phyloP scores from a whole-genome alignment of 305 asterid genomes.

The Fraxinus floribunda region DNA sequence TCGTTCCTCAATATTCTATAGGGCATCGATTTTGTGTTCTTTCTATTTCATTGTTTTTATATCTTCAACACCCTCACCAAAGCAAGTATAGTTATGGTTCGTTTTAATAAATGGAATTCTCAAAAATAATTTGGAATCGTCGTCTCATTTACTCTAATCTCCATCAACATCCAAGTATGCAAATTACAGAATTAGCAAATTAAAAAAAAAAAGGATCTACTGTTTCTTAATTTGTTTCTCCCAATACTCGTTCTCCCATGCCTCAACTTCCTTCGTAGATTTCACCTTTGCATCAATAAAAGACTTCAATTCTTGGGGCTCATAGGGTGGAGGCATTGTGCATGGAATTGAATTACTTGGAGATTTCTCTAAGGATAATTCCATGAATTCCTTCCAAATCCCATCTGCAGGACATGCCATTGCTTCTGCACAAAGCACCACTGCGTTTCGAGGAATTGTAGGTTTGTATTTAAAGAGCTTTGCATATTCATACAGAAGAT shows the following conservation, averaged over 20 bases:
- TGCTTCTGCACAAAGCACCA: slow-evolving; percentile 62
- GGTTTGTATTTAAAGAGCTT: slow-evolving; percentile 74
- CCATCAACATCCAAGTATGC: neutral
- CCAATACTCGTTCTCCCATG: slow-evolving; percentile 65
- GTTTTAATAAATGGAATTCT: neutral
- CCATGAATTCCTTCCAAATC: slow-evolving; percentile 63
- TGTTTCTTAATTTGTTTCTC: slow-evolving; percentile 34
- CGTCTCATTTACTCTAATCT: neutral
- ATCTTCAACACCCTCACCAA: neutral
- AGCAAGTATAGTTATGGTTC: neutral
- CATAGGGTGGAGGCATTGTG: slow-evolving; percentile 65
- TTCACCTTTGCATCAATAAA: slow-evolving; percentile 41
- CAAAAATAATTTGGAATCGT: neutral
- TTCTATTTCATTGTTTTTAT: neutral
- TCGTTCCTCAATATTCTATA: neutral
- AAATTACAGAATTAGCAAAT: neutral
- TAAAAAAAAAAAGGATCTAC: neutral
- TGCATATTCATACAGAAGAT: slow-evolving; percentile 64
- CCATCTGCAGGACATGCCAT: slow-evolving; percentile 59
- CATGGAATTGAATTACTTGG: slow-evolving; percentile 65
- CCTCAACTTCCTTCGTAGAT: slow-evolving; percentile 55
- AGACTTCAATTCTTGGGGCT: slow-evolving; percentile 42
- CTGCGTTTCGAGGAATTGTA: slow-evolving; percentile 46
- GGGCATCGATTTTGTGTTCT: neutral
- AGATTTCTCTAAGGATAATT: slow-evolving; percentile 60